phyloP scores from a whole-genome alignment of 2,329 filamentous ascomycete genomes.

The Didymella sp. region DNA sequence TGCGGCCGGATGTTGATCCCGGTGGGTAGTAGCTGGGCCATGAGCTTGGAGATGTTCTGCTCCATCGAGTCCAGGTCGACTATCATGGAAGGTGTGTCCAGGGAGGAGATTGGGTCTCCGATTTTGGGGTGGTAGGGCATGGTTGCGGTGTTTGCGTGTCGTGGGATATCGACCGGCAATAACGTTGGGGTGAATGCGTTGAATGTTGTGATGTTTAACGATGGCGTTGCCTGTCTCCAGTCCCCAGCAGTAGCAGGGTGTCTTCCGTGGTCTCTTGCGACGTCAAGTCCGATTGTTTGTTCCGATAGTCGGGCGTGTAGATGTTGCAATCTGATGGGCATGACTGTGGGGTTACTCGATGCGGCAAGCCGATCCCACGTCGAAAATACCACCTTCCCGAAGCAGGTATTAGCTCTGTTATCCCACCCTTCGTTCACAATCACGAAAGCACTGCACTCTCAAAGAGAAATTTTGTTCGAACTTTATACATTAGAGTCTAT shows the following conservation, averaged over 20 bases:
- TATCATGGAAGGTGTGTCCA: constrained; percentile 65
- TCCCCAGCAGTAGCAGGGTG: not conserved
- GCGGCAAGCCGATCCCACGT: constrained; percentile 18
- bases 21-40: constrained; percentile 55
- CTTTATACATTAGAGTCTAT: constrained; percentile 17
- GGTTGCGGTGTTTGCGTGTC: constrained; percentile 5
- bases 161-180: not conserved
- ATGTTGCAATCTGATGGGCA: not conserved
- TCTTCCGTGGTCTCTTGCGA: not conserved
- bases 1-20: constrained; percentile 58
- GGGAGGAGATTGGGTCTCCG: constrained; percentile 53
- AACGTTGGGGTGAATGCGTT: not conserved
- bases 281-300: not conserved
- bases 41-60: constrained; percentile 58
- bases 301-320: constrained; percentile 4
- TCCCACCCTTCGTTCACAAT: constrained; percentile 5
- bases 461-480: not conserved
- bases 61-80: constrained; percentile 62
- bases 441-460: not conserved
- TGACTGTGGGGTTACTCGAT: constrained; percentile 9
- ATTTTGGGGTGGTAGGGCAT: constrained; percentile 52
- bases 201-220: not conserved
- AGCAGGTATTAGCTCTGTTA: constrained; percentile 5
- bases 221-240: not conserved
- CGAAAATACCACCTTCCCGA: constrained; percentile 20